Evolutionary conservation across 208 protist species (phyloP).

Genomic region (Endotrypanum monterogeii): DNA sequence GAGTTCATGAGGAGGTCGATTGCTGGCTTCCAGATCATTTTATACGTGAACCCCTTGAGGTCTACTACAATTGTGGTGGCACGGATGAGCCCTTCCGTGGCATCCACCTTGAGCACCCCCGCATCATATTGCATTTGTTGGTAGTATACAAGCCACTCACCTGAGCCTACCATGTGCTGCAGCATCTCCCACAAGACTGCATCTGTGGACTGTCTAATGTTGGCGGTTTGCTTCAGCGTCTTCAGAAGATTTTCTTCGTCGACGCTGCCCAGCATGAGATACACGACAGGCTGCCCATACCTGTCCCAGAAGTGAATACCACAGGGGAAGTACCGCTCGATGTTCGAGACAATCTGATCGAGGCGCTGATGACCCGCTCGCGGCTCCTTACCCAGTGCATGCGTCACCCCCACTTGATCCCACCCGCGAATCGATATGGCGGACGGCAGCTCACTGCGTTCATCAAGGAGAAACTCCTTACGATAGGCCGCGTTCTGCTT

Average conservation of each 20-base stretch:
- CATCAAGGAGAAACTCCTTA: conserved; percentile 33
- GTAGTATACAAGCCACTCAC: conserved; percentile 26
- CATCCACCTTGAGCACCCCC: conserved; percentile 14
- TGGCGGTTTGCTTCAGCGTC: conserved; percentile 26
- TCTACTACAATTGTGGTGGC: conserved; percentile 51
- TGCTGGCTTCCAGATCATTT: conserved; percentile 66
- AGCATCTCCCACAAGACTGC: conserved; percentile 25
- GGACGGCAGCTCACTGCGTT: conserved; percentile 40
- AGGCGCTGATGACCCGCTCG: conserved; percentile 9
- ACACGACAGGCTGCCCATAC: conserved; percentile 41
- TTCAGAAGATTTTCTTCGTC: conserved; percentile 30
- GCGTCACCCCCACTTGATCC: conserved; percentile 31
- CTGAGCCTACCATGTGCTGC: conserved; percentile 12
- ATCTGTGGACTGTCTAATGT: conserved; percentile 11
- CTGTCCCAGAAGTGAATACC: conserved; percentile 56
- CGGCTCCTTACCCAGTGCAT: conserved; percentile 9
- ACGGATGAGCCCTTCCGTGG: conserved; percentile 34
- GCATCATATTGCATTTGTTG: conserved; percentile 23
- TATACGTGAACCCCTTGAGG: conserved; percentile 48
- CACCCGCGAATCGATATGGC: conserved; percentile 59
- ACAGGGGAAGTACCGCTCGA: conserved; percentile 24
- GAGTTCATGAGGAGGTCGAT: conserved; percentile 41
- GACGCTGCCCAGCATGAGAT: conserved; percentile 39
- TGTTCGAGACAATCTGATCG: conserved; percentile 32
- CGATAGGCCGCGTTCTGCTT: conserved; percentile 40